These are phyloP conservation scores for Sanghuangporus baumii DNA, from an alignment of 1,284 basidiomycete species.

Conservation along the genomic window DNA sequence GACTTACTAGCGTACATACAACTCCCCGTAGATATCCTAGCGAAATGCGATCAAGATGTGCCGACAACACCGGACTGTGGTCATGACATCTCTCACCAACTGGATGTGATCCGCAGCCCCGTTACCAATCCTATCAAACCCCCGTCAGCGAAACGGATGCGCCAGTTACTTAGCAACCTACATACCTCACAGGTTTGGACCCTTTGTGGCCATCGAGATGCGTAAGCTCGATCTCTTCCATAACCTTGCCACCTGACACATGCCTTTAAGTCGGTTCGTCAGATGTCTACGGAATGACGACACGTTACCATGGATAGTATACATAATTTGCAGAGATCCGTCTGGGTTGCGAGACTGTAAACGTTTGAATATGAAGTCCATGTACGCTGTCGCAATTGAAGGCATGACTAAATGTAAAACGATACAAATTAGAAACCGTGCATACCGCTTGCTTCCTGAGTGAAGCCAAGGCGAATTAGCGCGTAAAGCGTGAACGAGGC, in stretches of 20 bases:
- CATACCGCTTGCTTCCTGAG: conserved; percentile 77
- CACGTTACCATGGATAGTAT: conserved; percentile 68
- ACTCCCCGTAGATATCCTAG: conserved; percentile 88
- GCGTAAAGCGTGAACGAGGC: conserved; percentile 91
- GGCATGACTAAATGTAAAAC: too few species aligned
- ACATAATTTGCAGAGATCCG: conserved; percentile 90
- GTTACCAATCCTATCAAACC: conserved; percentile 67
- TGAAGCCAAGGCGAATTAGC: conserved; percentile 85
- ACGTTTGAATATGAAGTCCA: conserved; percentile 85
- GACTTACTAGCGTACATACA: conserved; percentile 39
- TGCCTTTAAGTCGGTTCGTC: background rate
- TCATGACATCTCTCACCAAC: conserved; percentile 46
- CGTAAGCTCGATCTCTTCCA: conserved; percentile 77
- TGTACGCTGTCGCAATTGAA: conserved; percentile 50
- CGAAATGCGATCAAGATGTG: background rate
- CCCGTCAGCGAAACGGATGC: background rate
- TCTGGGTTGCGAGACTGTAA: conserved; percentile 79
- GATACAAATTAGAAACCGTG: background rate
- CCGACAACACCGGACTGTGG: background rate
- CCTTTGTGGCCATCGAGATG: conserved; percentile 87
- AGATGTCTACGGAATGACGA: background rate
- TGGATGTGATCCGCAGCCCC: conserved; percentile 88
- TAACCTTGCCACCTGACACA: conserved; percentile 63
- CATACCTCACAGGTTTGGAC: conserved; percentile 63
- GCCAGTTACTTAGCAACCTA: background rate